phyloP scores from a whole-genome alignment of 2,329 filamentous ascomycete genomes.

The Pseudogymnoascus sp. region DNA sequence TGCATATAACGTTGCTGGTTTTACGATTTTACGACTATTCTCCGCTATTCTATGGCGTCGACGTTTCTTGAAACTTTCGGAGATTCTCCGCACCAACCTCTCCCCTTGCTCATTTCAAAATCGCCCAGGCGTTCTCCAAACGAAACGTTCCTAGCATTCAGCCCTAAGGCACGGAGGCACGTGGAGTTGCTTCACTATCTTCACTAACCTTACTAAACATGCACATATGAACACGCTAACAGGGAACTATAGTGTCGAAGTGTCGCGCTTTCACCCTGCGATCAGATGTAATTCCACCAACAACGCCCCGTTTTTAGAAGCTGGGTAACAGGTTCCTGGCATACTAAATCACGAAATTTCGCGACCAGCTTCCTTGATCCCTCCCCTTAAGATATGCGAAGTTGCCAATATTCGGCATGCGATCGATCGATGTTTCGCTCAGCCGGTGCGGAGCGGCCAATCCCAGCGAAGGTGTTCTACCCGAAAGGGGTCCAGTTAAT shows the following conservation, averaged over 20 bases:
- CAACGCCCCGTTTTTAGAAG: background rate
- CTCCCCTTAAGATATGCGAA: background rate
- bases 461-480: background rate
- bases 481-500: background rate
- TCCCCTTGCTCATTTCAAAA: background rate
- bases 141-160: constrained; percentile 1
- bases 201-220: background rate
- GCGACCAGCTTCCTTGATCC: background rate
- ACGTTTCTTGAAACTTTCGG: background rate
- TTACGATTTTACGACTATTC: background rate
- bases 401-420: background rate
- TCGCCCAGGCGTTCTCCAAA: background rate
- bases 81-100: background rate
- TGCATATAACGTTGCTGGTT: background rate
- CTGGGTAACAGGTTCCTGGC: background rate
- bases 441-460: background rate
- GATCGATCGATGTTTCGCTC: background rate
- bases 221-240: background rate
- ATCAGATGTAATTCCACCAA: background rate
- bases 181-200: background rate
- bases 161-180: background rate
- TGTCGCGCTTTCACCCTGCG: background rate
- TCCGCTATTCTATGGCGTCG: background rate
- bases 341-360: background rate
- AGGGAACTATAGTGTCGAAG: background rate